Base-by-base conservation (phyloP, 164 flowering plant species). In the Berberis vulgaris region DNA sequence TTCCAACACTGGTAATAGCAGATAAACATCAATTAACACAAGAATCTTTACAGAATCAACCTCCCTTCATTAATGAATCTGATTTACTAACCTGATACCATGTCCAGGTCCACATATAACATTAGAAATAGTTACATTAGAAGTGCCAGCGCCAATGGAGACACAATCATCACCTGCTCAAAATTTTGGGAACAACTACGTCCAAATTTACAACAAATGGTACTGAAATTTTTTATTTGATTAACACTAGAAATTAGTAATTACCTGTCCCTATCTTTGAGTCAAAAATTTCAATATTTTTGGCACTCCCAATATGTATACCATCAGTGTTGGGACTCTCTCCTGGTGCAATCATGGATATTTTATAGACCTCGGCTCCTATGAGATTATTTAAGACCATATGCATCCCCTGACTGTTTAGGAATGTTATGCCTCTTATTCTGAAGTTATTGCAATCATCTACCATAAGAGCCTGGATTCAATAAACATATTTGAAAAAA, bases 81-180 rank as follows among this genome's bases (percentile, higher is more conserved):
- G 40, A 6, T 26, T 46, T 46, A 0, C n/a, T 42, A 38, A 81
- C 87, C 85, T 82, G 49, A 84, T 80, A 0, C 87, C 87, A 65
- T 81, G 83, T 3, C 83, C 87, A 0, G 84, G 83, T 0, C 87
- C 83, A 43, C 87, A 83, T 0, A 42, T 39, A 8, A 79, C 46
- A n/a, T 60, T 6, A 38, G 66, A 71, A 9, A 83, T 68, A 13
- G 68, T 72, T 49, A 83, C 63, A 40, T 4, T 38, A 1, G 79
- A 76, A 8, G 74, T 43, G 6, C 72, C 76, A 7, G 54, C 54
- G 9, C 57, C 72, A 8, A 83, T 76, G 0, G 84, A 78, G 58
- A 83, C 10, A 54, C 87, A 83, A 11, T 83, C 84, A 68, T 81
- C 84, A 50, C 87, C 84, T 83, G 38, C 6, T 9, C 5, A 47